Evolutionary conservation across 495 filamentous ascomycete genomes (phyloP).

Genomic region (Penicillium simplicissimum): DNA sequence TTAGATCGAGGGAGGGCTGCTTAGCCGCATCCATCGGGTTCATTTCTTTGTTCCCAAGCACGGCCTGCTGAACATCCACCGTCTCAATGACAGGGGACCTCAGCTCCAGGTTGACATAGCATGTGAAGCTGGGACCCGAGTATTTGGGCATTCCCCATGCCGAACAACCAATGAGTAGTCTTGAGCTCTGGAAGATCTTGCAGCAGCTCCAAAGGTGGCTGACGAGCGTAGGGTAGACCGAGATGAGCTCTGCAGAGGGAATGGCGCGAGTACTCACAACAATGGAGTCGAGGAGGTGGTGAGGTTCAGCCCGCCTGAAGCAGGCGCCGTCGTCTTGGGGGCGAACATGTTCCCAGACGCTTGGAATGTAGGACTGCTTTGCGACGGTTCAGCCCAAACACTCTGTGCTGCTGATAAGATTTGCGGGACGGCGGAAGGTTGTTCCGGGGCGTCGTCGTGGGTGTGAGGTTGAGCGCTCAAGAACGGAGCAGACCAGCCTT

Average conservation of each 20-base stretch:
- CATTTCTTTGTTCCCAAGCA: not conserved
- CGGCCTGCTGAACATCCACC: not conserved
- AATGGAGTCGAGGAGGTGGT: conserved; percentile 74
- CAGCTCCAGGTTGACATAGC: not conserved
- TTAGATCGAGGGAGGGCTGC: not conserved
- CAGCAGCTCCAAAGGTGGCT: not conserved
- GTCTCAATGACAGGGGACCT: not conserved
- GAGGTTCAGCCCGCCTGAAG: conserved; percentile 64
- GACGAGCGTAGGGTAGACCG: not conserved
- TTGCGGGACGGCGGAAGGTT: conserved; percentile 24
- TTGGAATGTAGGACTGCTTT: conserved; percentile 15
- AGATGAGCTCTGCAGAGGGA: not conserved
- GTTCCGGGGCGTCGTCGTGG: conserved; percentile 5
- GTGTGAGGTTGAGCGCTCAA: not conserved
- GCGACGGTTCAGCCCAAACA: conserved; percentile 8
- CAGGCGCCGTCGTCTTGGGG: conserved; percentile 57
- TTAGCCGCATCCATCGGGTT: not conserved
- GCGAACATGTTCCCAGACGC: conserved; percentile 46
- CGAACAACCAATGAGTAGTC: not conserved
- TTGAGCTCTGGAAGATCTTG: conserved; percentile 1
- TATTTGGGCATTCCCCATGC: not conserved
- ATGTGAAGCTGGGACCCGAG: not conserved
- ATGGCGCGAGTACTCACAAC: conserved; percentile 55
- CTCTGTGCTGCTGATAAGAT: conserved; percentile 24
- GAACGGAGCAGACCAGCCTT: not conserved